Conservation (phyloP, 202 grass and related monocot genomes). For the Elaeis oleifera region DNA sequence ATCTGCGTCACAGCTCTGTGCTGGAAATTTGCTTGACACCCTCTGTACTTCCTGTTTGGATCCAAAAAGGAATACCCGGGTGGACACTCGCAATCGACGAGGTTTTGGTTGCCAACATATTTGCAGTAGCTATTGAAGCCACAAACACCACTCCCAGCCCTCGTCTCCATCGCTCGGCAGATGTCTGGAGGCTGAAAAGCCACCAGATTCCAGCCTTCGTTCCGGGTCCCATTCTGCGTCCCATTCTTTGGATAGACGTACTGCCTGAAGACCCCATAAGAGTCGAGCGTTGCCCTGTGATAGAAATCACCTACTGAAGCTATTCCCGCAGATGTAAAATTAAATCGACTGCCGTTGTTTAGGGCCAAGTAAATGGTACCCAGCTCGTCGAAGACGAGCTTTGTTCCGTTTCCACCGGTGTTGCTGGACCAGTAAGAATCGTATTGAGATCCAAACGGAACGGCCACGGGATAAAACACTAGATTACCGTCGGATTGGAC, state of each 20-base stretch:
- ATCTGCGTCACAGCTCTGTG: conserved; percentile 17
- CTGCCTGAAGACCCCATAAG: conserved; percentile 25
- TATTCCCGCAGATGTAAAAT: not conserved
- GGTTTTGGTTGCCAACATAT: not conserved
- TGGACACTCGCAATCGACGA: conserved; percentile 21
- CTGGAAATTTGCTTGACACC: conserved; percentile 20
- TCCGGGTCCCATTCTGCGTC: not conserved
- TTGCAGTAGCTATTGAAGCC: conserved; percentile 44
- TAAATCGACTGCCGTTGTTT: not conserved
- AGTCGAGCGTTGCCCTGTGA: conserved; percentile 4
- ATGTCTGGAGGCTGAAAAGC: not conserved
- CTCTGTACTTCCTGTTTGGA: conserved; percentile 16
- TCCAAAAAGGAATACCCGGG: conserved; percentile 26
- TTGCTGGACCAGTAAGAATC: too few relatives aligned
- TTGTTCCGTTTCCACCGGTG: not conserved
- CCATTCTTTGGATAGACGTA: conserved; percentile 27
- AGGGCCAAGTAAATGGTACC: not conserved
- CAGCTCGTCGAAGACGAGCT: not conserved
- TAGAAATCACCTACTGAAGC: not conserved
- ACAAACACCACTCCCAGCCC: conserved; percentile 25
- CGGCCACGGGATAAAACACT: not conserved
- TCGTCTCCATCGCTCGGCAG: not conserved
- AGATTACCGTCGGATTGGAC: not conserved
- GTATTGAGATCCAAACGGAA: not conserved
- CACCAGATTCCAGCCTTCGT: conserved; percentile 4